Evolutionary conservation across 2,329 filamentous ascomycete genomes (phyloP).

Genomic region (Fusarium anguioides): DNA sequence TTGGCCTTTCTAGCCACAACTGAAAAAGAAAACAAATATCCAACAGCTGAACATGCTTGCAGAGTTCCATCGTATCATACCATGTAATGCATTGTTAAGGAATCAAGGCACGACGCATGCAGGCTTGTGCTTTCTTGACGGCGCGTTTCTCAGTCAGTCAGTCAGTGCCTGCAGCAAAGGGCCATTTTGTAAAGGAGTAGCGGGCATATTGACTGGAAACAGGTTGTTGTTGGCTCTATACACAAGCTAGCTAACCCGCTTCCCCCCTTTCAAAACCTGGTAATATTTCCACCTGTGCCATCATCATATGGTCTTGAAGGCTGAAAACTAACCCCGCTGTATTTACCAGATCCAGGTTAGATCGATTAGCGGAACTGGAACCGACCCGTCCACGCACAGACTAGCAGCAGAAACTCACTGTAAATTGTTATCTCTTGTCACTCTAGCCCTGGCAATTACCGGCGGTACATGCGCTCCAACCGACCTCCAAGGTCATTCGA

Average conservation of each 20-base stretch:
- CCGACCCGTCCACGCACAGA: neutral
- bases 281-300: neutral
- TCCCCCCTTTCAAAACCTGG: neutral
- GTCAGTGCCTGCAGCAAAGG: neutral
- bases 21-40: neutral
- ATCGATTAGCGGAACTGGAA: neutral
- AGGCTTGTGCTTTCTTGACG: too few relatives aligned
- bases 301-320: too few relatives aligned
- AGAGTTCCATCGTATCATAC: neutral
- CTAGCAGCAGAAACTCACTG: neutral
- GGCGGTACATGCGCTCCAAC: neutral
- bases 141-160: too few relatives aligned
- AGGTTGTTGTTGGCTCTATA: neutral
- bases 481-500: neutral
- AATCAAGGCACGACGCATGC: too few relatives aligned
- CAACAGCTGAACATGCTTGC: neutral
- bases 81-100: too few relatives aligned
- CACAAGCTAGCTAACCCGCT: neutral
- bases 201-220: neutral
- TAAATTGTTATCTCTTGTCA: neutral
- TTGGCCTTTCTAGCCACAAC: conserved; percentile 1
- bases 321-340: too few relatives aligned
- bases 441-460: too few relatives aligned
- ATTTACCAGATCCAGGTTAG: neutral
- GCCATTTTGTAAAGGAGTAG: neutral